Evolutionary conservation across 306 rosid genomes (phyloP).

Genomic region (Gastrolobium villosum): DNA sequence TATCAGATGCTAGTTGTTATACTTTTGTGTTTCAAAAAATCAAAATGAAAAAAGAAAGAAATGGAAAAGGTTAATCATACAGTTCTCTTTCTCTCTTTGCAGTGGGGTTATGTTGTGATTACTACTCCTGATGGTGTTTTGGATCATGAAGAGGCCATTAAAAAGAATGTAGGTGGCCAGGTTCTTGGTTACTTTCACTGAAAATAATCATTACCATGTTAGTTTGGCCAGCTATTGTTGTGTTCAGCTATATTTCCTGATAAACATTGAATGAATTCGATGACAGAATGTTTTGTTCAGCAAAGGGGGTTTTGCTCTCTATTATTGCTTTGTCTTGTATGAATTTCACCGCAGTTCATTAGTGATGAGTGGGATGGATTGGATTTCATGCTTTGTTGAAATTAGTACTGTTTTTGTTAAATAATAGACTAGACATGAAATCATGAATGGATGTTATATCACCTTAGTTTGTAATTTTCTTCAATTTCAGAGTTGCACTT

Average conservation of each 20-base stretch:
- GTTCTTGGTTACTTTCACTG: conserved; percentile 89
- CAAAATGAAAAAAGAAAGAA: neutral
- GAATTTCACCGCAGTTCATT: conserved; percentile 34
- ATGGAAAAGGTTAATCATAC: conserved; percentile 32
- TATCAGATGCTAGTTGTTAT: conserved; percentile 15
- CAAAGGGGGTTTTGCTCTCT: neutral
- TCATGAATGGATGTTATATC: neutral
- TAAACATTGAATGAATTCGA: neutral
- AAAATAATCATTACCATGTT: conserved; percentile 14
- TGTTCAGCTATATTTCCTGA: conserved; percentile 1
- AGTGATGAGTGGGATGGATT: conserved; percentile 27
- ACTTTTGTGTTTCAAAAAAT: conserved; percentile 5
- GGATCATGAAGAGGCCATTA: conserved; percentile 93
- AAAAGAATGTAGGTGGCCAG: conserved; percentile 68
- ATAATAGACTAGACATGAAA: conserved; percentile 33
- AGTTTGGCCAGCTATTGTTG: neutral
- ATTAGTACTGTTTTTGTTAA: conserved; percentile 36
- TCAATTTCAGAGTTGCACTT: conserved; percentile 22
- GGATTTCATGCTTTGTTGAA: conserved; percentile 20
- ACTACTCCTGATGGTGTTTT: conserved; percentile 93
- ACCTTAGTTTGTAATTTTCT: neutral
- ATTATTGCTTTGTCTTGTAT: neutral
- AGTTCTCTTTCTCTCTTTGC: conserved; percentile 48
- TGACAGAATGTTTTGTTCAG: conserved; percentile 12
- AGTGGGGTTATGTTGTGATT: conserved; percentile 98